phyloP scores from a whole-genome alignment of 495 filamentous ascomycete species.

The Niebla homalea region DNA sequence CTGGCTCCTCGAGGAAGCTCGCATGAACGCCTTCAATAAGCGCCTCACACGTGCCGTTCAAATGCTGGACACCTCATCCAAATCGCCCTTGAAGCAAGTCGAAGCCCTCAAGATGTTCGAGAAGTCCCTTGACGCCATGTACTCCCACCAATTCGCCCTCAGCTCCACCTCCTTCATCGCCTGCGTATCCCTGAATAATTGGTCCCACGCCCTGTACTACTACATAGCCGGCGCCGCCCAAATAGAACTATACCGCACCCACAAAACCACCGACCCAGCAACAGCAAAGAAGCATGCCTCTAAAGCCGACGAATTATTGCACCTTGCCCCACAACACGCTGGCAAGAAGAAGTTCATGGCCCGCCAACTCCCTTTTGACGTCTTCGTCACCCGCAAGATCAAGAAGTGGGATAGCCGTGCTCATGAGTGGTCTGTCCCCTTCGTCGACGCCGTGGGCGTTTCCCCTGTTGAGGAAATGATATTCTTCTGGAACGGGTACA shows the following conservation, averaged over 20 bases:
- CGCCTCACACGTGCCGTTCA: constrained; percentile 55
- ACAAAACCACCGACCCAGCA: constrained; percentile 36
- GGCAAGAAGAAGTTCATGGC: constrained; percentile 88
- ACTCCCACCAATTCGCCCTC: constrained; percentile 55
- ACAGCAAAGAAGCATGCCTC: constrained; percentile 41
- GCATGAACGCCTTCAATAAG: constrained; percentile 57
- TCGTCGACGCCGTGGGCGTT: constrained; percentile 74
- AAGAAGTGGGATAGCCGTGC: constrained; percentile 81
- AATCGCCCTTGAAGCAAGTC: constrained; percentile 74
- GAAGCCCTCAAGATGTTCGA: constrained; percentile 73
- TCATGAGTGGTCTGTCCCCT: constrained; percentile 48
- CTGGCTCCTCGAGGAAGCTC: constrained; percentile 83
- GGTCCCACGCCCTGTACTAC: constrained; percentile 82
- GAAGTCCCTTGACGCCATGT: constrained; percentile 65
- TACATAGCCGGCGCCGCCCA: constrained; percentile 73
- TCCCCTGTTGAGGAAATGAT: constrained; percentile 85
- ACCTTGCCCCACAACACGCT: constrained; percentile 56
- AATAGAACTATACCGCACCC: constrained; percentile 63
- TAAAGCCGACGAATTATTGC: constrained; percentile 55
- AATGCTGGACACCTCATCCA: constrained; percentile 40
- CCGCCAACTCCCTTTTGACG: constrained; percentile 76
- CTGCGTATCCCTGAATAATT: constrained; percentile 77
- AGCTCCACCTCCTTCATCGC: constrained; percentile 62
- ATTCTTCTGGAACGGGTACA: constrained; percentile 82
- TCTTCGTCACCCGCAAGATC: constrained; percentile 74